Percentiles rank a stretch among this genome's conserved stretches.
Evolutionary conservation across 2,329 filamentous ascomycete species (phyloP).

Genomic region (Aspergillus sp.): DNA sequence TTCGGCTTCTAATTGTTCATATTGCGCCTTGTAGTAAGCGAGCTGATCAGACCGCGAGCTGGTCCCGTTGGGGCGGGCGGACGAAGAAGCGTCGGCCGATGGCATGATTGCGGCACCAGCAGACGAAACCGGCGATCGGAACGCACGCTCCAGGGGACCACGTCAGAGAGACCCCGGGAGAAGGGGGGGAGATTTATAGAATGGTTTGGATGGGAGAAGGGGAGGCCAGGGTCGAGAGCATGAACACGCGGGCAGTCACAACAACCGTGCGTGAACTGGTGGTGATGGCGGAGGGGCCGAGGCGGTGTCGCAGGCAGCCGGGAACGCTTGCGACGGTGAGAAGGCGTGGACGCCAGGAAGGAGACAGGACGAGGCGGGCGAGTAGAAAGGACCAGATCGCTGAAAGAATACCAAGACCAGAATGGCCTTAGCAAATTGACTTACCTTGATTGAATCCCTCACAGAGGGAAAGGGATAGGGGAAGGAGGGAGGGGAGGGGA

Average conservation of each 20-base stretch:
- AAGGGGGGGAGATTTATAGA: conserved; percentile 10
- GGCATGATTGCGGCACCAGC: conserved; percentile 37
- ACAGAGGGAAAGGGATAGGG: conserved; percentile 22
- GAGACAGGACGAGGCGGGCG: conserved; percentile 5
- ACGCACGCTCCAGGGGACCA: conserved; percentile 23
- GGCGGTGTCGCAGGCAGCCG: conserved; percentile 39
- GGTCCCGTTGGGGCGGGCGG: conserved; percentile 42
- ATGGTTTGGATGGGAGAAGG: neutral
- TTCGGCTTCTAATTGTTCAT: conserved; percentile 87
- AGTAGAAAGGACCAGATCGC: neutral
- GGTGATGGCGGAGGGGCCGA: conserved; percentile 30
- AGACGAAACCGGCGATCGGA: conserved; percentile 19
- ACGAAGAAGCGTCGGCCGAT: conserved; percentile 38
- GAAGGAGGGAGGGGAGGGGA: conserved; percentile 9
- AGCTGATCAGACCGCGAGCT: conserved; percentile 69
- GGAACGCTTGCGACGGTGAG: conserved; percentile 20
- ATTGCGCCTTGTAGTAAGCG: conserved; percentile 93
- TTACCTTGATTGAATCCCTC: conserved; percentile 26
- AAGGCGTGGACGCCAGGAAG: conserved; percentile 9
- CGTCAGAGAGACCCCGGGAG: conserved; percentile 15
- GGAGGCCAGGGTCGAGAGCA: conserved; percentile 11
- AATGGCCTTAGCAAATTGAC: conserved; percentile 14
- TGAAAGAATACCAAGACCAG: conserved; percentile 1
- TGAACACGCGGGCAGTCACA: conserved; percentile 14
- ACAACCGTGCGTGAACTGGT: conserved; percentile 20